Percentiles rank a stretch among this genome's conserved stretches.
phyloP scores from a whole-genome alignment of 2,329 filamentous ascomycete species.

The Diaporthe australafricana region DNA sequence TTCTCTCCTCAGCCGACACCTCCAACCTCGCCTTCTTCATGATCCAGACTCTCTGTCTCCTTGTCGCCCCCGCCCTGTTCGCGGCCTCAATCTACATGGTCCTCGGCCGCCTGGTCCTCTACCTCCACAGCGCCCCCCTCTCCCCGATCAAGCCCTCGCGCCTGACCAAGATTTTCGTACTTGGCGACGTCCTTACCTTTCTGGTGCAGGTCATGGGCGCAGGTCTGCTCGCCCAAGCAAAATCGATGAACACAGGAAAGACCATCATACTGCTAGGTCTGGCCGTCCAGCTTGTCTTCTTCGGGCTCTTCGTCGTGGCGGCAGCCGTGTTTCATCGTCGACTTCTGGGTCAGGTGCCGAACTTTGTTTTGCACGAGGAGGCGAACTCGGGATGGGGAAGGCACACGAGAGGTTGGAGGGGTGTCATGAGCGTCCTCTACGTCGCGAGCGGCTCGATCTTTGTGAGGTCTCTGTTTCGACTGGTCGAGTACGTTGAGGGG shows the following conservation, averaged over 20 bases:
- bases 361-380: no score
- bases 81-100: constrained; percentile 64
- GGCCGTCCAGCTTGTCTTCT: constrained; percentile 66
- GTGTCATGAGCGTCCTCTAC: no score
- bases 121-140: constrained; percentile 49
- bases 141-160: constrained; percentile 50
- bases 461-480: no score
- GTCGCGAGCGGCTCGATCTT: no score
- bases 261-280: constrained; percentile 68
- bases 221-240: constrained; percentile 48
- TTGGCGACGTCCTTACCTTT: constrained; percentile 65
- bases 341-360: no score
- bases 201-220: constrained; percentile 60
- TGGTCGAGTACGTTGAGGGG: no score
- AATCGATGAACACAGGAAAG: constrained; percentile 57
- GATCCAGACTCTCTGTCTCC: no score
- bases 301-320: no score
- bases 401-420: no score
- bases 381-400: no score
- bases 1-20: no score
- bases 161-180: constrained; percentile 67
- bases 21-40: no score
- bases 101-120: constrained; percentile 56
- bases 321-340: constrained; percentile 64
- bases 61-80: constrained; percentile 61